Evolutionary conservation across 2,329 filamentous ascomycete species (phyloP), one percentile per base, ranked within the genome.

Genomic region (Apiospora kogelbergensis): DNA sequence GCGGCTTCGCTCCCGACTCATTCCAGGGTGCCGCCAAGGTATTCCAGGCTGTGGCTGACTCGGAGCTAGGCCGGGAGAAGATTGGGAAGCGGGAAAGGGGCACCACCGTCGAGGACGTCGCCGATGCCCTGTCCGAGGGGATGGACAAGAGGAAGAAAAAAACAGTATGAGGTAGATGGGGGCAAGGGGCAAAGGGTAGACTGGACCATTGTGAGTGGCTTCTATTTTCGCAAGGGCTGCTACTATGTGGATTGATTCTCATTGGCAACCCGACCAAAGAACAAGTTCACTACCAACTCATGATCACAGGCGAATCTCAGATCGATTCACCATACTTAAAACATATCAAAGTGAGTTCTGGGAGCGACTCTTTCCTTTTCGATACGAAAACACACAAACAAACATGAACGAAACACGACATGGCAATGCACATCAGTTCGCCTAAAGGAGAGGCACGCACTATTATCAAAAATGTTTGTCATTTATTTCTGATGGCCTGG

Each of bases 21-120:
- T 93, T 93, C 73, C 77, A 80, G 15, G 86, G 86, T 13, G 86
- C 90, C 7, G 90, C 90, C 0, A 84, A 82, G 40, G 84, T 93
- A 7, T 93, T 90, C 76, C 82, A 83, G 66, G 79, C 82, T 9
- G 86, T 93, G 0, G 84, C 90, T 63, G 87, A 91, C 26, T 86
- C 86, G 0, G 85, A 88, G 20, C 80, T 92, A 1, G 89, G 89
- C 0, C 76, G 81, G 68, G 89, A 91, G 78, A 87, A 85, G 76
- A 83, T 86, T 6, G 88, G 86, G 46, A 82, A 84, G 72, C 82
- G 89, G 68, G 84, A 83, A 75, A 83, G 87, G 70, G 89, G 89
- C 0, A 84, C 80, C 26, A 89, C 84, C 1, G 79, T 85, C 4
- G 84, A 89, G 69, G 89, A 91, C 76, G 84, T 90, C 64, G 88